Evolutionary conservation across 441 rosid species (phyloP).

Genomic region (Breynia disticha): DNA sequence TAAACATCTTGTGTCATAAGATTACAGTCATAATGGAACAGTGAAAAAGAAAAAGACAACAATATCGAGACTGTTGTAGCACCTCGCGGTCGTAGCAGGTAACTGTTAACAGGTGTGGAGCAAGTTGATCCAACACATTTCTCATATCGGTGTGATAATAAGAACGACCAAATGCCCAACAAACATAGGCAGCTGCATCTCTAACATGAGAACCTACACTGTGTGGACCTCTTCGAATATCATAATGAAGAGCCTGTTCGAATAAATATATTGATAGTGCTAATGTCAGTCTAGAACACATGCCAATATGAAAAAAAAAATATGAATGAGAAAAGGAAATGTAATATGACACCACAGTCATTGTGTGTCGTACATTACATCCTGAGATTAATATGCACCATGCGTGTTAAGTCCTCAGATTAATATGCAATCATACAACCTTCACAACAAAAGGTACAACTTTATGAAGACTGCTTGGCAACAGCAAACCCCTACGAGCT

Average conservation of each 20-base stretch:
- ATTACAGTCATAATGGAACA: slow-evolving; percentile 7
- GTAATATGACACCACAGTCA: no score
- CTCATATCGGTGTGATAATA: slow-evolving; percentile 78
- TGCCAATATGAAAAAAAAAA: no score
- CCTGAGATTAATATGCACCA: no score
- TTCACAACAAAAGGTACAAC: slow-evolving; percentile 79
- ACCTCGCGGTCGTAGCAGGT: slow-evolving; percentile 97
- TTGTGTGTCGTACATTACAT: no score
- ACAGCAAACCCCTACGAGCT: slow-evolving; percentile 87
- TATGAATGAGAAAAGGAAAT: no score
- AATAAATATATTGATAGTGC: slow-evolving; percentile 16
- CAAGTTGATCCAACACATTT: slow-evolving; percentile 70
- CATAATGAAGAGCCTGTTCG: slow-evolving; percentile 87
- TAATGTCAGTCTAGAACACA: not conserved
- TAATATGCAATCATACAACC: slow-evolving; percentile 30
- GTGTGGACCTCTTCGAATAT: slow-evolving; percentile 94
- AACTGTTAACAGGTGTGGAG: slow-evolving; percentile 83
- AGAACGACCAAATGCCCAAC: slow-evolving; percentile 99
- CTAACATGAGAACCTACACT: slow-evolving; percentile 99
- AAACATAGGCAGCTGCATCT: slow-evolving; percentile 98
- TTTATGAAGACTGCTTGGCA: slow-evolving; percentile 79
- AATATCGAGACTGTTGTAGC: slow-evolving; percentile 11
- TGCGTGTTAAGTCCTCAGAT: not conserved
- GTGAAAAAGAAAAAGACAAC: slow-evolving; percentile 11
- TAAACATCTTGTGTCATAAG: slow-evolving; percentile 22